These are phyloP conservation scores for Colletotrichum liaoningense DNA, from an alignment of 2,329 filamentous ascomycete genomes.

Conservation along the genomic window DNA sequence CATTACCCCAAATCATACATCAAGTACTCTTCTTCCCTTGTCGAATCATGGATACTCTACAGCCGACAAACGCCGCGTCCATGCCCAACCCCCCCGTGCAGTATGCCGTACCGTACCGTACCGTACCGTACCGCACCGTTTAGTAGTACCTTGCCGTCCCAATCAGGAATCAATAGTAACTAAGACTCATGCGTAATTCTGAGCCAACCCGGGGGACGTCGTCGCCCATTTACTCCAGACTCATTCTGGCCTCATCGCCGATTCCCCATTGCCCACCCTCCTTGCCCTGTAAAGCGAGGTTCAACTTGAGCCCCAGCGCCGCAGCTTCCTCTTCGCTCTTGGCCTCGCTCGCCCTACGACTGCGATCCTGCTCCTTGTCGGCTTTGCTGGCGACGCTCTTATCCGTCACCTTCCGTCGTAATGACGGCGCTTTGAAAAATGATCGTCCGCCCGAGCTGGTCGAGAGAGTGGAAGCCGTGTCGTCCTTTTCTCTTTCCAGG, in stretches of 20 bases:
- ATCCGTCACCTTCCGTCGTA: constrained; percentile 54
- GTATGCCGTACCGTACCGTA: not conserved
- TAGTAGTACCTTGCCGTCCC: not conserved
- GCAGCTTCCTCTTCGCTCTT: constrained; percentile 57
- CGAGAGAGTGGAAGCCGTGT: constrained; percentile 58
- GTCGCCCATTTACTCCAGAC: constrained; percentile 69
- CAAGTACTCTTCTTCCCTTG: not conserved
- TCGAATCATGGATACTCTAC: constrained; percentile 6
- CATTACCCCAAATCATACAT: constrained; percentile 18
- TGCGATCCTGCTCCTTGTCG: constrained; percentile 47
- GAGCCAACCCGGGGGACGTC: not conserved
- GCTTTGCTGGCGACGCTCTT: constrained; percentile 37
- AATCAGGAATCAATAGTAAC: not conserved
- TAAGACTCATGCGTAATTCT: not conserved
- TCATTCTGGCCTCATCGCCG: constrained; percentile 87
- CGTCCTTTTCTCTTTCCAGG: constrained; percentile 45
- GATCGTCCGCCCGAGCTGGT: constrained; percentile 56
- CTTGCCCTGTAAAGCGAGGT: constrained; percentile 65
- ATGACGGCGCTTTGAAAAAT: constrained; percentile 54
- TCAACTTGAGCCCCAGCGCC: constrained; percentile 56
- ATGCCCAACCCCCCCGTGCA: constrained; percentile 1
- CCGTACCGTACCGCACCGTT: not conserved
- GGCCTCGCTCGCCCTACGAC: constrained; percentile 53
- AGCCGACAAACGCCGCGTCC: constrained; percentile 22
- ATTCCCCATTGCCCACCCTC: constrained; percentile 79